Percentiles rank a stretch among this genome's conserved stretches.
These are phyloP conservation scores for Fagopyrum tataricum DNA, from an alignment of 148 eudicot species.

Conservation along the genomic window DNA sequence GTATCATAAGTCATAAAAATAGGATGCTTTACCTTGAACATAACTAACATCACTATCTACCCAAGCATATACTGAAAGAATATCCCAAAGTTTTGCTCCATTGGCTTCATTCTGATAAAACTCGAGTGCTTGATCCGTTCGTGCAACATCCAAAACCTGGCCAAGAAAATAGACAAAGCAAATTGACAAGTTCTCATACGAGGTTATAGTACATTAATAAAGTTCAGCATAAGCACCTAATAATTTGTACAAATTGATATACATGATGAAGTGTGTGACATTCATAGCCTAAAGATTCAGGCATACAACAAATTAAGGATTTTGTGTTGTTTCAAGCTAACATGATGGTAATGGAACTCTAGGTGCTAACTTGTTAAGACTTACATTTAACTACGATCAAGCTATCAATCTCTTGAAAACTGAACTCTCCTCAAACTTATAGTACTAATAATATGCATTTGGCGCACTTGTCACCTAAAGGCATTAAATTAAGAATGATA, in stretches of 20 bases:
- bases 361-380: background rate
- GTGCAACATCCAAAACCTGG: constrained; percentile 86
- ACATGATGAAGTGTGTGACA: background rate
- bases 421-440: background rate
- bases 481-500: background rate
- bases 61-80: constrained; percentile 88
- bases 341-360: background rate
- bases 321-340: background rate
- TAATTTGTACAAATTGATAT: background rate
- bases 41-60: constrained; percentile 73
- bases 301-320: background rate
- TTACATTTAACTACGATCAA: background rate
- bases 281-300: background rate
- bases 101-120: constrained; percentile 77
- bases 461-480: background rate
- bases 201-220: background rate
- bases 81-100: constrained; percentile 82
- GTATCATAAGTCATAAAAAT: background rate
- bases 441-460: background rate
- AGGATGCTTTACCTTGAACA: constrained; percentile 67
- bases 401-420: background rate
- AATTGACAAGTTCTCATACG: background rate
- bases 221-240: background rate
- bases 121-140: constrained; percentile 80
- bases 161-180: constrained; percentile 13